Conservation (phyloP, 768 basidiomycete genomes). For the Suillus subaureus region DNA sequence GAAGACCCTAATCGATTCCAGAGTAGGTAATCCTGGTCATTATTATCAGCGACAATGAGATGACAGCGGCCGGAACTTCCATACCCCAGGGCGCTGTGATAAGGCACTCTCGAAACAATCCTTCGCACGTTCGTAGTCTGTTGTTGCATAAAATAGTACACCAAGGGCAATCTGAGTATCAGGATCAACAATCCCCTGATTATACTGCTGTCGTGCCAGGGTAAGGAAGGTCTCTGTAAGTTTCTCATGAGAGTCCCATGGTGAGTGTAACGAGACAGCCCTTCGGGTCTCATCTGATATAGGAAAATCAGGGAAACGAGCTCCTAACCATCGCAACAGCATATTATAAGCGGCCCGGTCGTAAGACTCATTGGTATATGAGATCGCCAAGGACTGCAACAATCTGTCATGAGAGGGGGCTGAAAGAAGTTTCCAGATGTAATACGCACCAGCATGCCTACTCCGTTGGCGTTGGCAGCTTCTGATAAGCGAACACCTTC, state of each 20-base stretch:
- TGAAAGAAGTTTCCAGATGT: not conserved
- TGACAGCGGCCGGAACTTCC: slow-evolving; percentile 17
- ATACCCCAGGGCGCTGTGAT: slow-evolving; percentile 69
- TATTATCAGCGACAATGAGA: not conserved
- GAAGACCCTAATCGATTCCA: slow-evolving; percentile 98
- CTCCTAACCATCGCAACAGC: slow-evolving; percentile 82
- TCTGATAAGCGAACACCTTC: slow-evolving; percentile 74
- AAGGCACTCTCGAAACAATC: slow-evolving; percentile 95
- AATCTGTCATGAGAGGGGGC: not conserved
- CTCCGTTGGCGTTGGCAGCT: slow-evolving; percentile 59
- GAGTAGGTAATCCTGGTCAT: slow-evolving; percentile 76
- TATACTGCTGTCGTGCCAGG: slow-evolving; percentile 83
- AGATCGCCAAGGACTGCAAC: slow-evolving; percentile 86
- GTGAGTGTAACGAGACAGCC: slow-evolving; percentile 54
- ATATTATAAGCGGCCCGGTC: slow-evolving; percentile 85
- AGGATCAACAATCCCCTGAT: slow-evolving; percentile 70
- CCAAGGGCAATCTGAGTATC: slow-evolving; percentile 95
- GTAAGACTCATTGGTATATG: slow-evolving; percentile 92
- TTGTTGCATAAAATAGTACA: slow-evolving; percentile 87
- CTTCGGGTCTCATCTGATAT: slow-evolving; percentile 58
- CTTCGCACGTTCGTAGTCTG: slow-evolving; percentile 84
- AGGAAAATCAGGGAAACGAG: slow-evolving; percentile 59
- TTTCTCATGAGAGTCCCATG: slow-evolving; percentile 82
- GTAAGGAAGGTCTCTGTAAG: slow-evolving; percentile 83
- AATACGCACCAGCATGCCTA: slow-evolving; percentile 71